These are phyloP conservation scores for Kwoniella heveanensis DNA, from an alignment of 768 basidiomycete species.

Conservation along the genomic window DNA sequence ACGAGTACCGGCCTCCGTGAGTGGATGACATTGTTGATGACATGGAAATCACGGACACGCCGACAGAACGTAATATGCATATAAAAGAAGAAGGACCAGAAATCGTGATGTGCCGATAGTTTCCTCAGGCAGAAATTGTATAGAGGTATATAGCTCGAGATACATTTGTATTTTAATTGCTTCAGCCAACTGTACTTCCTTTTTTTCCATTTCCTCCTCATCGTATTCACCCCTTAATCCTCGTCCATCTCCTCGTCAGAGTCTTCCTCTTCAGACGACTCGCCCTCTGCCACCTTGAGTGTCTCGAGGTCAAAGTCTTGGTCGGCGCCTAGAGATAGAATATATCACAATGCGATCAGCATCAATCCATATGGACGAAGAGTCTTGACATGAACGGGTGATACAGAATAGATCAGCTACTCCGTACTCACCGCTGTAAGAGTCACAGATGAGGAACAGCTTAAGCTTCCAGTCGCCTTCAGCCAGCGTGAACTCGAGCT, in stretches of 20 bases:
- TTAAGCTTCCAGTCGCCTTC: conserved; percentile 79
- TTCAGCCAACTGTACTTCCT: conserved; percentile 1
- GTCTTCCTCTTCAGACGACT: conserved; percentile 73
- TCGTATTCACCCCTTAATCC: conserved; percentile 27
- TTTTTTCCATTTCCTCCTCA: not conserved
- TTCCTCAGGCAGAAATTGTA: not conserved
- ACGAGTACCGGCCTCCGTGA: no score
- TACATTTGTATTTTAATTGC: not conserved
- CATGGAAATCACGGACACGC: no score
- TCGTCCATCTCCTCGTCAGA: conserved; percentile 60
- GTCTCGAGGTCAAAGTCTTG: conserved; percentile 83
- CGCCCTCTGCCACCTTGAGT: conserved; percentile 86
- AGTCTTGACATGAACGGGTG: no score
- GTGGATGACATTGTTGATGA: no score
- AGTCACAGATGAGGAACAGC: conserved; percentile 89
- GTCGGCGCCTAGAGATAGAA: conserved; percentile 64
- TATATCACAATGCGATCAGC: not conserved
- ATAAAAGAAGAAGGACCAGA: not conserved
- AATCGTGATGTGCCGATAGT: not conserved
- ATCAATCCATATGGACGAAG: no score
- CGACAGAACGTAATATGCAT: not conserved
- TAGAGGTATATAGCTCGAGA: not conserved
- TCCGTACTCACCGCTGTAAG: conserved; percentile 64
- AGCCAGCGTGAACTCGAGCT: conserved; percentile 84
- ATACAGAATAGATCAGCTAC: not conserved